Evolutionary conservation across 176 grass and related monocot genomes (phyloP).

Genomic region (Oryza rufipogon): DNA sequence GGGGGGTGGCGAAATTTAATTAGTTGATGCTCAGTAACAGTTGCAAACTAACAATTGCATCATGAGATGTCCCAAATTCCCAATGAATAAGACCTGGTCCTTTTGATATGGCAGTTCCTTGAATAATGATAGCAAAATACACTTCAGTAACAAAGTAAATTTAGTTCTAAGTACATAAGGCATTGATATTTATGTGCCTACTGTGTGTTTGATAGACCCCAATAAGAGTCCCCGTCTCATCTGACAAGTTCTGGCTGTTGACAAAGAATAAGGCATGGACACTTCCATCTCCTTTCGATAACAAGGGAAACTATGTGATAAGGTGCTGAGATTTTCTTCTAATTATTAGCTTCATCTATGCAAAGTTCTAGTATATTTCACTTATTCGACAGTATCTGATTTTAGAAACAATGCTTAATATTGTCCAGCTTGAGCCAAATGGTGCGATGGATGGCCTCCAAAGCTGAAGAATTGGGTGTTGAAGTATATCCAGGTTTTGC

Average conservation of each 20-base stretch:
- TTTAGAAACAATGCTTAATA: slow-evolving; percentile 4
- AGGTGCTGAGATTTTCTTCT: slow-evolving; percentile 44
- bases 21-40: background rate
- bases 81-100: background rate
- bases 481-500: slow-evolving; percentile 99
- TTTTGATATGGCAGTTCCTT: background rate
- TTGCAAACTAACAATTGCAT: background rate
- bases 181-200: slow-evolving; percentile 14
- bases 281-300: slow-evolving; percentile 90
- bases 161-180: background rate
- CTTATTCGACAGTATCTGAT: background rate
- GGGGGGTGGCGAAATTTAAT: background rate
- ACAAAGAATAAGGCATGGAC: slow-evolving; percentile 72
- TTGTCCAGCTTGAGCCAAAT: slow-evolving; percentile 76
- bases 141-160: background rate
- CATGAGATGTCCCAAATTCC: background rate
- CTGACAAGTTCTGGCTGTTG: slow-evolving; percentile 86
- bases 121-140: background rate
- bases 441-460: slow-evolving; percentile 85
- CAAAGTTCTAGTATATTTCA: background rate
- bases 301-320: slow-evolving; percentile 94
- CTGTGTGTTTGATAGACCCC: slow-evolving; percentile 61
- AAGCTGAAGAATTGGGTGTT: slow-evolving; percentile 93
- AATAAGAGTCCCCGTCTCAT: slow-evolving; percentile 74
- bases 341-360: background rate